Evolutionary conservation across 805 yeast species (phyloP), one percentile per base, ranked within the genome.

Genomic region (Scheffersomyces ergatensis): DNA sequence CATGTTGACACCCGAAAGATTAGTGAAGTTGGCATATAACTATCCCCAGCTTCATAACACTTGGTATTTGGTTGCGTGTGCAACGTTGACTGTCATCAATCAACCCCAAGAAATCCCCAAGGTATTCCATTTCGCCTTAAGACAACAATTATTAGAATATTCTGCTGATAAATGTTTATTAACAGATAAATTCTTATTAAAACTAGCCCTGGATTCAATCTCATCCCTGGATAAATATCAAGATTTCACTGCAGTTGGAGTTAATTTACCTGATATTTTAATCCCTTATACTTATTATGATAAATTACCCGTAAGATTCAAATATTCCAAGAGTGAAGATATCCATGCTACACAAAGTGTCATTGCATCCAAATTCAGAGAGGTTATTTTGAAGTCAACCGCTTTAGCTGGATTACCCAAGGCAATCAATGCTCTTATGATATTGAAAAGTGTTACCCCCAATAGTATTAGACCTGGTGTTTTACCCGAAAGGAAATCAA

Each of bases 331-430:
- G 24, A 42, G 60, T 13, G 60, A 62, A 26, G 73, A 70, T 35
- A 65, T 68, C 34, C 62, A 54, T 37, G 61, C 62, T 8, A 57
- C 59, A 14, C 74, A 70, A 45, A 44, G 47, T 9, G 45, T 46
- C 23, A 45, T 69, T 16, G 72, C 90, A 0, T 67, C 70, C 31
- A 77, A 83, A 49, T 67, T 85, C 39, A 70, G 95, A 44, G 97
- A 90, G 53, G 82, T 89, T 7, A 64, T 90, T 2, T 64, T 90
- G 53, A 90, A 89, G 55, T 72, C 88, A 3, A 75, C 85, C 0
- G 95, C 96, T 0, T 64, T 90, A 34, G 78, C 82, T 13, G 97
- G 97, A 0, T 69, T 89, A 12, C 97, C 97, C 1, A 83, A 82
- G 50, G 78, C 89, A 1, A 90, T 90, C 58, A 90, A 89, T 58